phyloP scores from a whole-genome alignment of 2,329 filamentous ascomycete species.

The Aspergillus japonicus region DNA sequence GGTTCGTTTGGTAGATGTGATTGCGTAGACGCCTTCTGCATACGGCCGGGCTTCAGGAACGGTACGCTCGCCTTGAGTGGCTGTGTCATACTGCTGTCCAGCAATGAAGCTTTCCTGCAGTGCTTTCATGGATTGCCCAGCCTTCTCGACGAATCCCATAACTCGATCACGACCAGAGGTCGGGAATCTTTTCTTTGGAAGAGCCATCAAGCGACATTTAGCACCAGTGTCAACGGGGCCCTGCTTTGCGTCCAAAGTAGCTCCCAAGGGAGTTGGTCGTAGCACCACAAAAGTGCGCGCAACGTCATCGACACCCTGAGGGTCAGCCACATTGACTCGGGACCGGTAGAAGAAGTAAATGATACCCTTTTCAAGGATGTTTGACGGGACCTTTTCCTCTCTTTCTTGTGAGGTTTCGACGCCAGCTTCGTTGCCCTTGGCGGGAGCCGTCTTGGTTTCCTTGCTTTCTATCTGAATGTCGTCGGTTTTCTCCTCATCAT shows the following conservation, averaged over 20 bases:
- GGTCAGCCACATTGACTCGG: conserved; percentile 70
- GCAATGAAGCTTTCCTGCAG: conserved; percentile 72
- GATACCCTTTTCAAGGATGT: conserved; percentile 79
- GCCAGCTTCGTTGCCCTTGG: conserved; percentile 35
- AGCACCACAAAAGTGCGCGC: conserved; percentile 78
- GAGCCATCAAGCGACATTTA: conserved; percentile 69
- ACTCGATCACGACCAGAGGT: conserved; percentile 67
- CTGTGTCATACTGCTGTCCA: conserved; percentile 68
- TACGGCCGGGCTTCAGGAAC: conserved; percentile 69
- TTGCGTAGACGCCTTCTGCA: conserved; percentile 83
- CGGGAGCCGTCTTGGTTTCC: neutral
- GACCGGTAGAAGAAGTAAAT: conserved; percentile 89
- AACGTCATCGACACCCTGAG: conserved; percentile 68
- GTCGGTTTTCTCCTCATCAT: conserved; percentile 13
- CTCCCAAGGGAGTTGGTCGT: conserved; percentile 67
- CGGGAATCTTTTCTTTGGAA: conserved; percentile 84
- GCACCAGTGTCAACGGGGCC: conserved; percentile 55
- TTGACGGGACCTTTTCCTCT: conserved; percentile 54
- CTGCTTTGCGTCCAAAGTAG: conserved; percentile 57
- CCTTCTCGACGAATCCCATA: conserved; percentile 81
- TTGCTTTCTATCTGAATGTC: conserved; percentile 9
- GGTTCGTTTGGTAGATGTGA: conserved; percentile 68
- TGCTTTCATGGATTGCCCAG: conserved; percentile 61
- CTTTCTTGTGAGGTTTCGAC: conserved; percentile 53
- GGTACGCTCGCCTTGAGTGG: conserved; percentile 69